These are phyloP conservation scores for Mortierella sp. DNA, from an alignment of 371 early-diverging fungal species.

Conservation along the genomic window DNA sequence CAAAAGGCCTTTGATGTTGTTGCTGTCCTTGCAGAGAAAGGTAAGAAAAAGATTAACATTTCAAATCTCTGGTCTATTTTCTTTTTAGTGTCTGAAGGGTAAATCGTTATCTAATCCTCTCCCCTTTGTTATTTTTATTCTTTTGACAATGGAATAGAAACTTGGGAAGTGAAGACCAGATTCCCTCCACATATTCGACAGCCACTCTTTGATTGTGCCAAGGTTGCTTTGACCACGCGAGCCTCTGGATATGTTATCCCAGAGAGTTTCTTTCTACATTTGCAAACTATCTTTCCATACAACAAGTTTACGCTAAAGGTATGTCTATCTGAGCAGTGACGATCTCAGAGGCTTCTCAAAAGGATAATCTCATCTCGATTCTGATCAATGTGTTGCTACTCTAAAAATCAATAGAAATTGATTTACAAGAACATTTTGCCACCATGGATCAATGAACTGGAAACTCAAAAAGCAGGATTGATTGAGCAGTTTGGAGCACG, in stretches of 20 bases:
- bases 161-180: slow-evolving; percentile 55
- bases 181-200: slow-evolving; percentile 60
- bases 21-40: slow-evolving; percentile 33
- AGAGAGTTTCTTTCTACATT: slow-evolving; percentile 54
- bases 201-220: slow-evolving; percentile 57
- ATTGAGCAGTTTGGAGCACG: slow-evolving; percentile 22
- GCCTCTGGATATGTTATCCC: slow-evolving; percentile 51
- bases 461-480: slow-evolving; percentile 15
- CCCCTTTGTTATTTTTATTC: not conserved
- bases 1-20: slow-evolving; percentile 19
- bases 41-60: not conserved
- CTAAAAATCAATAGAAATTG: slow-evolving; percentile 27
- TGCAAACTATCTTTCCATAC: slow-evolving; percentile 61
- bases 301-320: slow-evolving; percentile 59
- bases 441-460: slow-evolving; percentile 33
- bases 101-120: not conserved
- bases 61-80: not conserved
- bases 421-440: slow-evolving; percentile 37
- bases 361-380: not conserved
- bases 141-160: slow-evolving; percentile 14
- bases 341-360: too few relatives aligned
- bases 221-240: slow-evolving; percentile 53
- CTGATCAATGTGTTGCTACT: not conserved
- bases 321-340: not conserved
- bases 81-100: too few relatives aligned